Evolutionary conservation across 2,329 filamentous ascomycete species (phyloP), one percentile per base, ranked within the genome.

Genomic region (Parastagonospora nodorum): DNA sequence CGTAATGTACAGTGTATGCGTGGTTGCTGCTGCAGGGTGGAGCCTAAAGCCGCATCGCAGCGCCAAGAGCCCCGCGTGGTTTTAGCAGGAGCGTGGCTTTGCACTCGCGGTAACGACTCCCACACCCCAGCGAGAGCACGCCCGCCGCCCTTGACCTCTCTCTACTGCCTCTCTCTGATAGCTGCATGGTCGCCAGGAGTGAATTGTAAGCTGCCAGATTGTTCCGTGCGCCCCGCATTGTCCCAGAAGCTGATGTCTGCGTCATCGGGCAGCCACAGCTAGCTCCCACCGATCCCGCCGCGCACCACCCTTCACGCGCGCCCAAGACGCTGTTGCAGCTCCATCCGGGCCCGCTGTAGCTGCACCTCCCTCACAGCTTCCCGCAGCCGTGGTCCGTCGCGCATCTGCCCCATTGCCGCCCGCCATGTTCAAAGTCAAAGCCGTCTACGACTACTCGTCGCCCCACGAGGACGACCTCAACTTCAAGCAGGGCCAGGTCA

Each of bases 381-480:
- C 42, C 30, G 31, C 39, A 50, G 50, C 51, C 53, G 53, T 53
- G 51, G 50, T 49, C 11, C 11, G 33, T 8, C 15, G 7, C 9
- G 9, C n/a, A 6, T 31, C 39, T 28, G 38, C 48, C 28, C 43
- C 36, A 38, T 40, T 45, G 48, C 44, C 39, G 31, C 47, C 41
- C 32, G 42, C 60, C 55, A 73, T 73, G 71, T 97, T 96, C 82
- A 95, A 90, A 78, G 94, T 99, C 80, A 96, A 92, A 82, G 91
- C 94, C 64, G 78, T 97, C 71, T 99, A 89, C 80, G 93, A 97
- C 74, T 99, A 99, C 80, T 81, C 83, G 72, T 97, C 94, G 62
- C 84, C 85, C 56, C 93, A 99, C 75, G 92, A 96, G 64, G 94
- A 99, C 76, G 94, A 99, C 77, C 87, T 99, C 63, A 89, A 85